Evolutionary conservation across 129 eudicot species (phyloP).

Genomic region (Dittrichia graveolens): DNA sequence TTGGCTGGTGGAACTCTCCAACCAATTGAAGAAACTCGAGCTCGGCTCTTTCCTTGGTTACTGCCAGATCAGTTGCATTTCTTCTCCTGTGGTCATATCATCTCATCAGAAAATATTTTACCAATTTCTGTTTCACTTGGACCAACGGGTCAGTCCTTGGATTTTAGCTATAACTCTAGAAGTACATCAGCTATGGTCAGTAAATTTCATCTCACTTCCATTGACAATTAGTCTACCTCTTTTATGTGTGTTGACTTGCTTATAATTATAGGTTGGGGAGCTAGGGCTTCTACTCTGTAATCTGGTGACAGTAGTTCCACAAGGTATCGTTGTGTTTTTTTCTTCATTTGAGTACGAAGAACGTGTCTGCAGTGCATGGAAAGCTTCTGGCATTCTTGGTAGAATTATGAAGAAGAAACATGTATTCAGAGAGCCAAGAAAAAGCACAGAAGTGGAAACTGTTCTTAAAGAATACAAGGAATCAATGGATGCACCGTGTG

Average conservation of each 20-base stretch:
- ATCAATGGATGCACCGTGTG: conserved; percentile 51
- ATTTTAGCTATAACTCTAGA: conserved; percentile 79
- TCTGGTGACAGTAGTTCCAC: conserved; percentile 67
- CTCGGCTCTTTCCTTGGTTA: conserved; percentile 85
- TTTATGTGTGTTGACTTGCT: conserved; percentile 23
- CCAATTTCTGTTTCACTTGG: conserved; percentile 88
- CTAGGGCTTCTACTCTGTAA: conserved; percentile 83
- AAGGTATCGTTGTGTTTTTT: conserved; percentile 86
- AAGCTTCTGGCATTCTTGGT: conserved; percentile 64
- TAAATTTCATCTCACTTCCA: conserved; percentile 21
- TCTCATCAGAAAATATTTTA: conserved; percentile 71
- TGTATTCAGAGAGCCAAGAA: conserved; percentile 86
- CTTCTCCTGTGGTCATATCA: conserved; percentile 88
- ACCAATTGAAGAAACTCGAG: conserved; percentile 91
- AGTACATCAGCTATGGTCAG: conserved; percentile 66
- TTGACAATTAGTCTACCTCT: background rate
- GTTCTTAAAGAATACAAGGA: conserved; percentile 82
- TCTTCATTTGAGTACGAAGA: conserved; percentile 90
- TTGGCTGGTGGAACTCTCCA: conserved; percentile 98
- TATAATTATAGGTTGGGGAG: conserved; percentile 71
- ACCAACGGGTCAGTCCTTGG: conserved; percentile 80
- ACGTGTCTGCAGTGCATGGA: conserved; percentile 72
- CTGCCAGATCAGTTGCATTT: conserved; percentile 61
- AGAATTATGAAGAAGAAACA: conserved; percentile 78
- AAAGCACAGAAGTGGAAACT: conserved; percentile 69